phyloP scores from a whole-genome alignment of 495 filamentous ascomycete species.

The Hypoxylon intermedium region DNA sequence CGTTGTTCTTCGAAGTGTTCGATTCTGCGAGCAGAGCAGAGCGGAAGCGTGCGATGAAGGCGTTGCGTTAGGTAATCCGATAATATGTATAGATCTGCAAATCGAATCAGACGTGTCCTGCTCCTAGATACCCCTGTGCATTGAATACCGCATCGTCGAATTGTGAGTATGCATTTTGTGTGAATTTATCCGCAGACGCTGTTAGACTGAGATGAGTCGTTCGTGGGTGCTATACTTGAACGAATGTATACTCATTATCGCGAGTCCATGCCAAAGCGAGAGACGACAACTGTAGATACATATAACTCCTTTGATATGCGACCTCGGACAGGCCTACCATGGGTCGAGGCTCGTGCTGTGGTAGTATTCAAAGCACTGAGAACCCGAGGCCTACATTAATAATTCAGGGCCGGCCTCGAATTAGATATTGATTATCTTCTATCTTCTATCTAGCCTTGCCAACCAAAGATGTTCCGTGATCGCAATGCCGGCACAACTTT shows the following conservation, averaged over 20 bases:
- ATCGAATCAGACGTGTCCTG: conserved; percentile 19
- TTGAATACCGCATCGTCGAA: no score
- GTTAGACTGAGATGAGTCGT: no score
- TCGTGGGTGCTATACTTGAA: no score
- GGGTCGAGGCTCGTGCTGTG: conserved; percentile 3
- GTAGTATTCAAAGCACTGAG: no score
- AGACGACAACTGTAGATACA: no score
- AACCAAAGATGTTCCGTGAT: neutral
- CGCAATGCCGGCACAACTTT: neutral
- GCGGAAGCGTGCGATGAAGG: conserved; percentile 17
- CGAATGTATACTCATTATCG: no score
- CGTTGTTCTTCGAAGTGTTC: conserved; percentile 9
- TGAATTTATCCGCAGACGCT: no score
- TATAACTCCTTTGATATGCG: no score
- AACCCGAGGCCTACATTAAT: neutral
- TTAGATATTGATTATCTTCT: conserved; percentile 4
- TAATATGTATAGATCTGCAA: conserved; percentile 23
- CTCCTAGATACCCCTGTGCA: no score
- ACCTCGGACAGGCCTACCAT: conserved; percentile 3
- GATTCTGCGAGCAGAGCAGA: conserved; percentile 20
- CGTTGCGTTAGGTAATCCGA: conserved; percentile 17
- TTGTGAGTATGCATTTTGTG: no score
- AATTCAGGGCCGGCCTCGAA: neutral
- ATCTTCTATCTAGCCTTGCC: conserved; percentile 7
- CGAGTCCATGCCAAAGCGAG: no score